phyloP scores from a whole-genome alignment of 371 early-diverging fungal genomes.

The Rhizopus delemar region DNA sequence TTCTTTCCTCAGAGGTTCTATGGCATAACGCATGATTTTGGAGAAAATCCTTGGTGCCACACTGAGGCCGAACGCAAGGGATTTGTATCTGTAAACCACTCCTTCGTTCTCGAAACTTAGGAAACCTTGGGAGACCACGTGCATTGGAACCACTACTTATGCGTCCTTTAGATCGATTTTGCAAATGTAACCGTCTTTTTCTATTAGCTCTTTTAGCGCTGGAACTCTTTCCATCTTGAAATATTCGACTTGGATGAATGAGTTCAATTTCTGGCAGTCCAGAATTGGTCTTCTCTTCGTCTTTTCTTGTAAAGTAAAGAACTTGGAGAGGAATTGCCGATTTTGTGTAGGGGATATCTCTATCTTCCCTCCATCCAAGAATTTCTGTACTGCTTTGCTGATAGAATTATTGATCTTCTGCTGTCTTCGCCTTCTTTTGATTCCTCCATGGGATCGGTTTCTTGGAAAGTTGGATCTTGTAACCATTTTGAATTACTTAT shows the following conservation, averaged over 20 bases:
- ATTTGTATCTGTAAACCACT: no score
- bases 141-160: not conserved
- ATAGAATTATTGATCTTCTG: slow-evolving; percentile 1
- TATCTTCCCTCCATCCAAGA: slow-evolving; percentile 7
- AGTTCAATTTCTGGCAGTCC: slow-evolving; percentile 4
- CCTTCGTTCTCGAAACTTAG: no score
- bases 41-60: no score
- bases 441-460: slow-evolving; percentile 2
- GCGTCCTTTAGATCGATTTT: not conserved
- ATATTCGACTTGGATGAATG: no score
- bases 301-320: slow-evolving; percentile 12
- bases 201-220: not conserved
- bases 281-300: slow-evolving; percentile 12
- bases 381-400: slow-evolving; percentile 8
- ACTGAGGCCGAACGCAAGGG: no score
- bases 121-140: no score
- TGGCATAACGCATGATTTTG: no score
- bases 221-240: not conserved
- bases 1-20: no score
- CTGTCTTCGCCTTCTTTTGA: not conserved
- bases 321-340: not conserved
- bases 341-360: not conserved
- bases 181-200: not conserved
- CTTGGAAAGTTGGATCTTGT: not conserved
- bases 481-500: not conserved